Evolutionary conservation across 2,329 filamentous ascomycete genomes (phyloP), one percentile per base, ranked within the genome.

Genomic region (Fusarium subtropicale): DNA sequence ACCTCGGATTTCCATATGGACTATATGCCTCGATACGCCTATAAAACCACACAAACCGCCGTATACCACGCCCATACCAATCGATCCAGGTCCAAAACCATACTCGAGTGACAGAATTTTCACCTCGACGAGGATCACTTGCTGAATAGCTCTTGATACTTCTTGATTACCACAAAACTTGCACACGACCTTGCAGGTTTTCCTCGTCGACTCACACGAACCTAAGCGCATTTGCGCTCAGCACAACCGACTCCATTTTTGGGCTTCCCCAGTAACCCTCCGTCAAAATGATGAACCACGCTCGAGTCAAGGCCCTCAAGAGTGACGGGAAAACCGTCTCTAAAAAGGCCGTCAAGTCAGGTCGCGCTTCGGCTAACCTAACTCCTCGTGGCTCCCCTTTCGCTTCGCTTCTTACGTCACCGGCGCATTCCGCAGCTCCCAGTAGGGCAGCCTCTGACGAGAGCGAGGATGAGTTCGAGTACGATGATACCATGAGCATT

Each of bases 291-390:
- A 91, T 91, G 88, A 88, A 86, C 75, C 88, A 91, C 74, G 82
- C 87, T 57, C 84, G 89, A 72, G 90, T 91, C 76, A 90, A 91
- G 79, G 90, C 88, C 52, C 87, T 92, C 61, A 82, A 85, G 66
- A 89, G 91, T 80, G 89, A 88, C 81, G 87, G 87, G 76, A 93
- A 93, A 82, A 93, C 90, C 18, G 80, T 88, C 34, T 93, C 91
- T 47, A 86, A 85, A 74, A 93, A 92, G 78, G 89, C 90, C 24
- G 83, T 84, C 42, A 85, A 86, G 64, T 86, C 85, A 5, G 84
- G 85, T n/a, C 82, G 85, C 31, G 85, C 83, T n/a, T 90, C 88
- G 7, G 85, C 85, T 57, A 82, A 81, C 46, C 82, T 81, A 60
- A 90, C 90, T 3, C 86, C 87, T 34, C 82, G 84, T 59, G 83